Evolutionary conservation across 23 red algal species (phyloP).

Genomic region (Gracilaria gracilis): DNA sequence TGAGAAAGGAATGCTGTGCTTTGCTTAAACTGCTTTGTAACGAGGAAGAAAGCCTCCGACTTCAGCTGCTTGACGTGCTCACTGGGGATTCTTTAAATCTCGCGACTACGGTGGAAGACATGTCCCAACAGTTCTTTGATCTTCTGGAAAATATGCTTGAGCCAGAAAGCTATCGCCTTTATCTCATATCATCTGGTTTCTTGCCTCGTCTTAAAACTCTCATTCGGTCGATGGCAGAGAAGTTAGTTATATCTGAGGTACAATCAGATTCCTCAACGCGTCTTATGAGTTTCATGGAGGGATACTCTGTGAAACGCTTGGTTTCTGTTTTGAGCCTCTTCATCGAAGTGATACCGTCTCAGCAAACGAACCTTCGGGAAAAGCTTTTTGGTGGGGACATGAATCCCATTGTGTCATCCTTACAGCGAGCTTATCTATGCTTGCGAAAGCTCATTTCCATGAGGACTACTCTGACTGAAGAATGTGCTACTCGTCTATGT

Average conservation of each 20-base stretch:
- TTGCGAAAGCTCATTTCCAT: conserved; percentile 71
- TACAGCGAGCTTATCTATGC: conserved; percentile 68
- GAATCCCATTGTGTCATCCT: conserved; percentile 40
- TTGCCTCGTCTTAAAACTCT: conserved; percentile 48
- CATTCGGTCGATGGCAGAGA: conserved; percentile 54
- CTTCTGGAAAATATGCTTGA: conserved; percentile 53
- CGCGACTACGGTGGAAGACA: conserved; percentile 48
- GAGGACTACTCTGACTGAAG: conserved; percentile 70
- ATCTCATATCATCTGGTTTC: conserved; percentile 56
- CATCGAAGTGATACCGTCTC: conserved; percentile 50
- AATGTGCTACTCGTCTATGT: conserved; percentile 64
- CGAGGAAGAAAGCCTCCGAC: conserved; percentile 57
- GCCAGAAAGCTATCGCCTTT: conserved; percentile 50
- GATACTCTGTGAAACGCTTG: conserved; percentile 65
- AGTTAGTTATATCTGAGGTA: conserved; percentile 50
- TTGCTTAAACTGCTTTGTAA: conserved; percentile 54
- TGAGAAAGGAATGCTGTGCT: conserved; percentile 62
- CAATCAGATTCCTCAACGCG: conserved; percentile 50
- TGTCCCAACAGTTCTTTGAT: conserved; percentile 73
- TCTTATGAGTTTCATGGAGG: conserved; percentile 62
- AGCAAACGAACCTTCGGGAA: conserved; percentile 33
- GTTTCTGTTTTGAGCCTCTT: conserved; percentile 48
- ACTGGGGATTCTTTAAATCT: conserved; percentile 57
- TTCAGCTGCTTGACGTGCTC: conserved; percentile 62
- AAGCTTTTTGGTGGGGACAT: conserved; percentile 32